Conservation (phyloP, 2,329 filamentous ascomycete genomes). For the Pseudogymnoascus pannorum region DNA sequence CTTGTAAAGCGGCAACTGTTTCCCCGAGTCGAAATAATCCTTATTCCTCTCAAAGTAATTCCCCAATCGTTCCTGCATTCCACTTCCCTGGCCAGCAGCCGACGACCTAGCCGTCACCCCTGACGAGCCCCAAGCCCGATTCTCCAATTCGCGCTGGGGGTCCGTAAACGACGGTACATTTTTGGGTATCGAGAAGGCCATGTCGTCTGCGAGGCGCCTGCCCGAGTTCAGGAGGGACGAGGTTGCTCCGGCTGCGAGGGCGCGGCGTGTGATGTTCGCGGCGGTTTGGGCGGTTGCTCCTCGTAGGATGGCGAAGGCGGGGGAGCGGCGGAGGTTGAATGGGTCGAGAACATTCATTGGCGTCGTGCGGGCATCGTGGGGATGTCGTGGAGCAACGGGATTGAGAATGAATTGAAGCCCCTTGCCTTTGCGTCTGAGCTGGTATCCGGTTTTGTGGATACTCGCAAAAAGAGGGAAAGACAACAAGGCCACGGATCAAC, state of each 20-base stretch:
- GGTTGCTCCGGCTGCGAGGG: constrained; percentile 42
- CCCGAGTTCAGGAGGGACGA: constrained; percentile 36
- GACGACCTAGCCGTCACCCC: constrained; percentile 36
- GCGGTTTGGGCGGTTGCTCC: constrained; percentile 39
- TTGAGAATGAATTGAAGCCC: background rate
- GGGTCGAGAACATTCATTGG: constrained; percentile 33
- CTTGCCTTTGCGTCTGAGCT: constrained; percentile 1
- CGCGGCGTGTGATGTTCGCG: constrained; percentile 39
- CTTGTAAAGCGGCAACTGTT: constrained; percentile 85
- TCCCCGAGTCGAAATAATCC: constrained; percentile 16
- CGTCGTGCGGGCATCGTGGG: constrained; percentile 7
- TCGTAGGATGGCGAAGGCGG: constrained; percentile 45
- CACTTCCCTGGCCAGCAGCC: constrained; percentile 27
- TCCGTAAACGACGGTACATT: constrained; percentile 63
- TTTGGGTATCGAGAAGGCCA: constrained; percentile 61
- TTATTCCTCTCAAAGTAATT: constrained; percentile 53
- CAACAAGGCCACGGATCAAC: constrained; percentile 2
- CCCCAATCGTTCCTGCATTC: constrained; percentile 55
- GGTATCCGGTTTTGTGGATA: constrained; percentile 10
- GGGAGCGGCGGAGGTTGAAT: constrained; percentile 31
- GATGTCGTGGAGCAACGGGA: background rate
- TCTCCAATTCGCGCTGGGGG: constrained; percentile 57
- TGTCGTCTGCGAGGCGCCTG: constrained; percentile 37
- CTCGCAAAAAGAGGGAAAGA: background rate
- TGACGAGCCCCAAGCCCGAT: constrained; percentile 55